These are phyloP conservation scores for Hibiscus trionum DNA, from an alignment of 345 rosid genomes.

Conservation along the genomic window DNA sequence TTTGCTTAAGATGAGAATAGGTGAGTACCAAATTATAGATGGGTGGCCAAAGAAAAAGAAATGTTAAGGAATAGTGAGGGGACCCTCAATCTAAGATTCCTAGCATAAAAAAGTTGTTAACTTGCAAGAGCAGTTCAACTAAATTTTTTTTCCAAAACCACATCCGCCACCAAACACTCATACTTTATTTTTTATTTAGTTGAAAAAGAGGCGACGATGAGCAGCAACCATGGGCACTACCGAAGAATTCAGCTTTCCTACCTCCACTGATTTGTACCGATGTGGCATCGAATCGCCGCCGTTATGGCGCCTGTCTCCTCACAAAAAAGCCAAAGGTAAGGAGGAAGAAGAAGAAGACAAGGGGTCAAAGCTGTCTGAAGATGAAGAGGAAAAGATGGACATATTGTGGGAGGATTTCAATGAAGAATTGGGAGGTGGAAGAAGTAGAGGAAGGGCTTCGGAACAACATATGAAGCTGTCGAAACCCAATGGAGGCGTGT, in stretches of 20 bases:
- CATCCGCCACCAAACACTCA: conserved; percentile 24
- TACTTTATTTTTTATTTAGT: background rate
- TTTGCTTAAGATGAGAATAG: background rate
- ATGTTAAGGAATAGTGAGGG: background rate
- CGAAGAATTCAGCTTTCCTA: conserved; percentile 75
- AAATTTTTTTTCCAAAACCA: conserved; percentile 2
- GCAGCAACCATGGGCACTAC: conserved; percentile 18
- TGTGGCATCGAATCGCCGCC: conserved; percentile 59
- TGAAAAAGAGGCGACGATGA: background rate
- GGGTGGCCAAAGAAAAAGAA: background rate
- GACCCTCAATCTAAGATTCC: conserved; percentile 7
- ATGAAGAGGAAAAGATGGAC: conserved; percentile 63
- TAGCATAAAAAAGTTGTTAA: conserved; percentile 5
- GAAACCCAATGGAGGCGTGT: conserved; percentile 14
- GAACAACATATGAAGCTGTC: conserved; percentile 22
- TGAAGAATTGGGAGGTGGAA: conserved; percentile 34
- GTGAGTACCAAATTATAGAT: conserved; percentile 8
- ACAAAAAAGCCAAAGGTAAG: background rate
- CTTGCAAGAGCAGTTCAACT: conserved; percentile 55
- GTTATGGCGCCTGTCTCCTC: conserved; percentile 49
- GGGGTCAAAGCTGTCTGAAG: background rate
- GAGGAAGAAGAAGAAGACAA: background rate
- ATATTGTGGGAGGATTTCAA: conserved; percentile 85
- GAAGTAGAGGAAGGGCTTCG: conserved; percentile 16
- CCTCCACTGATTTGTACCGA: conserved; percentile 17